Conservation (phyloP, 441 rosid species). For the Lepidium campestre region DNA sequence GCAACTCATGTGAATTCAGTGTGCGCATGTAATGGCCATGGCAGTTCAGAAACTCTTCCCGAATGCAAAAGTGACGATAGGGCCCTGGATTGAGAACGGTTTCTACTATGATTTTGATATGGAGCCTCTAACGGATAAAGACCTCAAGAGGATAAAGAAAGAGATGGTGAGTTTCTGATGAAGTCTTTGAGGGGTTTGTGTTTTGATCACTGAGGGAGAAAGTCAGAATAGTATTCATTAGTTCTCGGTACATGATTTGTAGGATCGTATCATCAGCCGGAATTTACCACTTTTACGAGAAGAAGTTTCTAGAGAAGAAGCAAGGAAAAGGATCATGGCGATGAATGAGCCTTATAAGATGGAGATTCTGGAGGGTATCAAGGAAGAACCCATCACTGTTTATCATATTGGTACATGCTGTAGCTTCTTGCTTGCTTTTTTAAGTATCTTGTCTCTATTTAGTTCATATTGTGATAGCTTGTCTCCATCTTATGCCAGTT, state of each 20-base stretch:
- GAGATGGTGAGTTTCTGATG: conserved; percentile 71
- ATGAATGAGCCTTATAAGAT: conserved; percentile 87
- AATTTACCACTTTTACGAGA: conserved; percentile 83
- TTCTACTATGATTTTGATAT: conserved; percentile 91
- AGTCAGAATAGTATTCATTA: conserved; percentile 24
- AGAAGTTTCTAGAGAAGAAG: conserved; percentile 87
- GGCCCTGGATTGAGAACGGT: conserved; percentile 97
- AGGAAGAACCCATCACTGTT: conserved; percentile 75
- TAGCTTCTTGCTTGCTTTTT: neutral
- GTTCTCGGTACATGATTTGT: conserved; percentile 48
- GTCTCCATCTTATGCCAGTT: conserved; percentile 31
- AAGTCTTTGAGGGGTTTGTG: neutral
- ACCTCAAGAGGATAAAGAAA: conserved; percentile 86
- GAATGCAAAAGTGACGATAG: conserved; percentile 86
- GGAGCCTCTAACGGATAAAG: conserved; percentile 82
- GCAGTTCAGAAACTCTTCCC: conserved; percentile 90
- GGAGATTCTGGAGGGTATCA: conserved; percentile 82
- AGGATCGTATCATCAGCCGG: conserved; percentile 83
- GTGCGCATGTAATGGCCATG: conserved; percentile 99
- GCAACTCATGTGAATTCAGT: conserved; percentile 38
- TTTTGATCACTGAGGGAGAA: conserved; percentile 10
- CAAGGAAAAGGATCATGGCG: conserved; percentile 59
- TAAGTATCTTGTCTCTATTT: neutral
- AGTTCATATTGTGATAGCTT: conserved; percentile 16
- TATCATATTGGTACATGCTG: conserved; percentile 68